Conservation (phyloP, 129 eudicot species). For the Tanacetum coccineum region DNA sequence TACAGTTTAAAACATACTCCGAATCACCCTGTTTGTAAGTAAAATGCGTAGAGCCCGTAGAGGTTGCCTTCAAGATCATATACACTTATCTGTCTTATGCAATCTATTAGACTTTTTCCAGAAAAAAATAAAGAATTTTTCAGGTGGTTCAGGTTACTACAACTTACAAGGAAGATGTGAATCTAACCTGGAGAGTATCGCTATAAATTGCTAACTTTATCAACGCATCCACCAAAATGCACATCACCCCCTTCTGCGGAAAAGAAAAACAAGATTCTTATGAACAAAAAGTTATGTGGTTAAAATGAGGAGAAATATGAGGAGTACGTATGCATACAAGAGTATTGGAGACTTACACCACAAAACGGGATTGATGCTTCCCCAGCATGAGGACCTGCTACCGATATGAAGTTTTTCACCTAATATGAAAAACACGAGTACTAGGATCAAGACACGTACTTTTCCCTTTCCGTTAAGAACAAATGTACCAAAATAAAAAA, state of each 20-base stretch:
- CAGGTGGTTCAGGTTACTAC: too few relatives aligned
- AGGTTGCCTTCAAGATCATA: background rate
- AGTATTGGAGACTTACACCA: conserved; percentile 44
- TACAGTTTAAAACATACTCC: background rate
- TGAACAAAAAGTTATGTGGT: conserved; percentile 19
- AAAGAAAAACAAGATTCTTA: conserved; percentile 7
- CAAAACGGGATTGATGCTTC: conserved; percentile 77
- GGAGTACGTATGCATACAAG: background rate
- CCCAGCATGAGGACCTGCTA: conserved; percentile 94
- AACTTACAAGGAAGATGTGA: conserved; percentile 15
- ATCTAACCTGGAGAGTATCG: conserved; percentile 52
- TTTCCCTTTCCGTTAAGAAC: background rate
- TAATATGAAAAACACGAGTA: conserved; percentile 26
- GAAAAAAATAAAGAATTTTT: background rate
- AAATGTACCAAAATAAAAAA: background rate
- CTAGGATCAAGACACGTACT: background rate
- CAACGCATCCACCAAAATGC: conserved; percentile 55
- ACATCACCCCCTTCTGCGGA: conserved; percentile 54
- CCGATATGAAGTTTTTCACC: conserved; percentile 74
- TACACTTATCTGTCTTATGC: conserved; percentile 6
- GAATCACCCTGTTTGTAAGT: background rate
- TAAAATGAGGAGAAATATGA: conserved; percentile 2
- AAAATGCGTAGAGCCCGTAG: background rate
- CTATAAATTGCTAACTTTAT: conserved; percentile 60
- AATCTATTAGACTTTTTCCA: background rate